Conservation (phyloP, 805 yeast species). For the Kurtzmaniella cleridarum region DNA sequence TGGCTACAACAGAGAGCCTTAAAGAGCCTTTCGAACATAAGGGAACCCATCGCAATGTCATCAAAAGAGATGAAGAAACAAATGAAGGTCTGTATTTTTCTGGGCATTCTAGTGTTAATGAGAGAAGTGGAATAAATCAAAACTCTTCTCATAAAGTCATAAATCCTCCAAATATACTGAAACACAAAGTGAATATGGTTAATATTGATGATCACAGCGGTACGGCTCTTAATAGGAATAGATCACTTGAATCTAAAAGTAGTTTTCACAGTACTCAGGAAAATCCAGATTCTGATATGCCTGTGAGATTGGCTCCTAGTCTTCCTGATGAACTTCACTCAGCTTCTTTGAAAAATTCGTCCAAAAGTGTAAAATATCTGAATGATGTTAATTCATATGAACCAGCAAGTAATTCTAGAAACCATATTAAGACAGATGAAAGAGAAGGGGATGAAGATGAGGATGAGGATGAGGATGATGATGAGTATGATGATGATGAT, state of each 20-base stretch:
- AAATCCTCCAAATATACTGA: slow-evolving; percentile 1
- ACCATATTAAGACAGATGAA: not conserved
- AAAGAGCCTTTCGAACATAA: no score
- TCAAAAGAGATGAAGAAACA: not conserved
- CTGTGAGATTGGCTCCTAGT: not conserved
- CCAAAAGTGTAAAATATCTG: not conserved
- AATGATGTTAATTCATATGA: not conserved
- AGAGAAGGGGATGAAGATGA: not conserved
- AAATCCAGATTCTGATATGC: not conserved
- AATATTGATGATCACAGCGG: not conserved
- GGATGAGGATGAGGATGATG: slow-evolving; percentile 3
- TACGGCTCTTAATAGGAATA: not conserved
- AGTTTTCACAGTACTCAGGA: slow-evolving; percentile 4
- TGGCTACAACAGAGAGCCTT: no score
- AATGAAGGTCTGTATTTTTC: not conserved
- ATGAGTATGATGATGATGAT: slow-evolving; percentile 9
- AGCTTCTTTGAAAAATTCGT: not conserved
- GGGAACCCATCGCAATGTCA: no score
- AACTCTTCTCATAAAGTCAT: no score
- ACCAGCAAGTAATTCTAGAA: not conserved
- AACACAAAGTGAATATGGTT: slow-evolving; percentile 2
- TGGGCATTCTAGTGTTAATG: not conserved
- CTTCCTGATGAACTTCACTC: not conserved
- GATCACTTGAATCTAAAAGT: slow-evolving; percentile 1
- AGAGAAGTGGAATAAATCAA: not conserved